These are phyloP conservation scores for Hyparrhenia diplandra DNA, from an alignment of 176 grass and related monocot genomes.

Conservation along the genomic window DNA sequence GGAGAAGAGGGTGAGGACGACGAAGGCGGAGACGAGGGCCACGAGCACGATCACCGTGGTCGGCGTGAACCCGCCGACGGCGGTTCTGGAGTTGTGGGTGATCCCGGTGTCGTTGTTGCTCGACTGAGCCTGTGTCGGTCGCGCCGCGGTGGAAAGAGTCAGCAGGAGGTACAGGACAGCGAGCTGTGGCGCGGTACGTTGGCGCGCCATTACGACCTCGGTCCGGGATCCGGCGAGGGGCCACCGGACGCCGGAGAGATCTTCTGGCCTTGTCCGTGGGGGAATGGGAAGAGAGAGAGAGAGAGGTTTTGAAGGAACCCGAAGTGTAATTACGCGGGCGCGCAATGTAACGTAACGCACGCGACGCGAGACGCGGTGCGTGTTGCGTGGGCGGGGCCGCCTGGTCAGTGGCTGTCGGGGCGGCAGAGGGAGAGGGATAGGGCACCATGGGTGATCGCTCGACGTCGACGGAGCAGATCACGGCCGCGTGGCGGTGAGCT, in stretches of 20 bases:
- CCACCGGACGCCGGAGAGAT: not conserved
- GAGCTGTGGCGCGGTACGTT: not conserved
- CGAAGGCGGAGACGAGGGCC: conserved; percentile 40
- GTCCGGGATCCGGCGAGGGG: not conserved
- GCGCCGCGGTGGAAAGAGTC: not conserved
- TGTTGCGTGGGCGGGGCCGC: not conserved
- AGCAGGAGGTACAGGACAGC: not conserved
- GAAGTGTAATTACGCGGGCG: not conserved
- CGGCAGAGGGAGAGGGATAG: too few relatives aligned
- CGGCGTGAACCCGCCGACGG: conserved; percentile 53
- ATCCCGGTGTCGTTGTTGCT: conserved; percentile 16
- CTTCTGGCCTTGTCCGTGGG: not conserved
- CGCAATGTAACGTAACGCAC: conserved; percentile 19
- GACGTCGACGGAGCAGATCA: not conserved
- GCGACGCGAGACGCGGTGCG: not conserved
- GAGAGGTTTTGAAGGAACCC: conserved; percentile 9
- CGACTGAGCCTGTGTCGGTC: conserved; percentile 8
- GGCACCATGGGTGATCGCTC: too few relatives aligned
- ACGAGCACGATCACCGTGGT: conserved; percentile 45
- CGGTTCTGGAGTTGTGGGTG: not conserved
- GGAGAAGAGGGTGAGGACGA: conserved; percentile 55
- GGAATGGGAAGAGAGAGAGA: not conserved
- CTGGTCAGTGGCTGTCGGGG: not conserved
- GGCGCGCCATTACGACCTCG: not conserved
- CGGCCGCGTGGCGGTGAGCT: not conserved